Evolutionary conservation across 2,329 filamentous ascomycete genomes (phyloP).

Genomic region (Cryphonectria japonica): DNA sequence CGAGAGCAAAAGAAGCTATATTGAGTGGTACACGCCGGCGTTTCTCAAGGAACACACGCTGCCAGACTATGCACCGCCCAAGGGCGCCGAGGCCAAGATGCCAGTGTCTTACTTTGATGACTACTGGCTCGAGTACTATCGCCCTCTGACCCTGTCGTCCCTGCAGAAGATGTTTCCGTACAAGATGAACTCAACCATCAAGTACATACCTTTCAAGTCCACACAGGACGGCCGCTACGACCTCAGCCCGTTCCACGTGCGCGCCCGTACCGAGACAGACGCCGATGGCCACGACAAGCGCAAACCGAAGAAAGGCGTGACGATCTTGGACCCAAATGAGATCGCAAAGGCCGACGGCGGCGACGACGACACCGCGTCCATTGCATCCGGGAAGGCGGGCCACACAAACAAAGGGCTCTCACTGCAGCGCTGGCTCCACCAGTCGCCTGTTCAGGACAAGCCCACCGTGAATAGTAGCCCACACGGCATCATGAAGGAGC

Average conservation of each 20-base stretch:
- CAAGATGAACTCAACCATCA: slow-evolving; percentile 87
- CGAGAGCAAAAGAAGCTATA: slow-evolving; percentile 71
- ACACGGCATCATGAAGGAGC: slow-evolving; percentile 63
- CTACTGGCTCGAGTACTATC: slow-evolving; percentile 97
- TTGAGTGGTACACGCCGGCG: slow-evolving; percentile 82
- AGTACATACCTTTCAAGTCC: slow-evolving; percentile 77
- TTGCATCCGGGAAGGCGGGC: slow-evolving; percentile 41
- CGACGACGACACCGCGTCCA: slow-evolving; percentile 48
- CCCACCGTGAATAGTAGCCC: slow-evolving; percentile 32
- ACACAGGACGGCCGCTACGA: slow-evolving; percentile 77
- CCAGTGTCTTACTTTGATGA: slow-evolving; percentile 75
- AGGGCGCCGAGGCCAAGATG: slow-evolving; percentile 42
- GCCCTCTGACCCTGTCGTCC: slow-evolving; percentile 83
- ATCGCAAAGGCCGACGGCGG: slow-evolving; percentile 36
- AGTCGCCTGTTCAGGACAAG: slow-evolving; percentile 42
- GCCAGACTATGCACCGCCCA: slow-evolving; percentile 49
- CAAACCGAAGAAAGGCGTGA: slow-evolving; percentile 68
- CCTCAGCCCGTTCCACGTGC: slow-evolving; percentile 82
- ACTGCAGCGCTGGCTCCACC: slow-evolving; percentile 66
- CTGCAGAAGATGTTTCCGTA: slow-evolving; percentile 92
- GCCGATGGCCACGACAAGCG: slow-evolving; percentile 64
- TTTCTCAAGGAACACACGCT: slow-evolving; percentile 68
- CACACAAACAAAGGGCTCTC: slow-evolving; percentile 52
- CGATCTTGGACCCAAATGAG: slow-evolving; percentile 65
- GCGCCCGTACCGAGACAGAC: slow-evolving; percentile 62